Evolutionary conservation across 2,329 filamentous ascomycete species (phyloP), one percentile per base, ranked within the genome.

Genomic region (Epichloe gansuensis): DNA sequence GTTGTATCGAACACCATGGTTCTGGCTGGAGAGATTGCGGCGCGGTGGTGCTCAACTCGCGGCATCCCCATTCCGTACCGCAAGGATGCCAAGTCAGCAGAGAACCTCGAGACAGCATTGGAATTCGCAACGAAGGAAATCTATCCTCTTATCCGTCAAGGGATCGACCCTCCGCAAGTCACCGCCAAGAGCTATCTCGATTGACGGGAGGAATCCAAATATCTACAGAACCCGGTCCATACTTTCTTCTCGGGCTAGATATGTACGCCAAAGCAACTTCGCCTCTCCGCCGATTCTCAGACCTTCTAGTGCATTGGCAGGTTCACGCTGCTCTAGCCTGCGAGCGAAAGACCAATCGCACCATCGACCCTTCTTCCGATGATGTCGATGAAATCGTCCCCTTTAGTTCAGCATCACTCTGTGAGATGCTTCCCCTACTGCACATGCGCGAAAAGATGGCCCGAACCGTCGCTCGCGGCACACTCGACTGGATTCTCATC

Each of bases 231-330:
- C 74, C 81, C 0, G 75, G 73, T 8, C 75, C 75, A 5, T 76
- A 83, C 64, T 74, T 78, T 55, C 70, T 75, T 45, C 71, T 85
- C 54, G 83, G 82, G 17, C 62, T 77, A 2, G 72, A 80, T 51
- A 76, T 78, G 67, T 84, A 85, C 63, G 69, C 77, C 54, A 84
- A 82, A 58, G 76, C 76, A 41, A 86, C 83, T 7, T 83, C 78
- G 48, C 83, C 83, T 17, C 72, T 86, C n/a, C 79, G 83, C 37
- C 76, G 83, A 44, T 85, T 76, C 65, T 67, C 71, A 5, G 83
- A 86, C 63, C 67, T 86, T 46, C 62, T 86, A 35, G 74, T 78
- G 2, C 82, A 85, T 66, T 85, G 80, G 79, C 82, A 86, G 63
- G 78, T 86, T 56, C 76, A 83, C 60, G 76, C 75, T 2, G 75